Conservation (phyloP, 176 grass and related monocot genomes). For the Aegilops tauschii region DNA sequence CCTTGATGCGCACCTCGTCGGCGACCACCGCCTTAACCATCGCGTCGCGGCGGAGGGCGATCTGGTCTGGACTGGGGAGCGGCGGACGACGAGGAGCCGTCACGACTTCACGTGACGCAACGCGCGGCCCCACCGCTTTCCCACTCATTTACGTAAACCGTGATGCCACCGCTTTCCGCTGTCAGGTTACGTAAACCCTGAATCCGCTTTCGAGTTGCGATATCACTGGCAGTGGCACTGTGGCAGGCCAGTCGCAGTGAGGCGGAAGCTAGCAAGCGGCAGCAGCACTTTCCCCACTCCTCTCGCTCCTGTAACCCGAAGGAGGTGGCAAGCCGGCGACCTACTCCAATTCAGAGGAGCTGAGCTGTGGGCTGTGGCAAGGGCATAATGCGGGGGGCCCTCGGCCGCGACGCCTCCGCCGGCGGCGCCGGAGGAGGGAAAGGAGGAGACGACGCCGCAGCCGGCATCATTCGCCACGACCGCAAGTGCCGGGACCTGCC, state of each 20-base stretch:
- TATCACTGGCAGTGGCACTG: not conserved
- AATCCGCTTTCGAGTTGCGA: not conserved
- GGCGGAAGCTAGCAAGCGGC: not conserved
- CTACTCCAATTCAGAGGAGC: not conserved
- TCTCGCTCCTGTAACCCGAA: not conserved
- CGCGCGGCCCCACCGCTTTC: not conserved
- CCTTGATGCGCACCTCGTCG: slow-evolving; percentile 69
- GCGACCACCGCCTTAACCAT: slow-evolving; percentile 82
- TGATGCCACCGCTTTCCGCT: not conserved
- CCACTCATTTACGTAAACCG: not conserved
- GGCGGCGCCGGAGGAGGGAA: slow-evolving; percentile 33
- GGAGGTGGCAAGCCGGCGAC: not conserved
- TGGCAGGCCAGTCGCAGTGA: not conserved
- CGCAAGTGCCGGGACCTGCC: slow-evolving; percentile 85
- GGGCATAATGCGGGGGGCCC: slow-evolving; percentile 53
- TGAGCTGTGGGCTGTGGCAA: not conserved
- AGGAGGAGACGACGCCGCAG: slow-evolving; percentile 29
- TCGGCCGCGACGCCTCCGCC: slow-evolving; percentile 47
- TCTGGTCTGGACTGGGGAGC: not conserved
- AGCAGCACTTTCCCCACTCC: not conserved
- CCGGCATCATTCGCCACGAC: slow-evolving; percentile 68
- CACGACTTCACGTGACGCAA: not conserved
- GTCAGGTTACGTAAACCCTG: not conserved
- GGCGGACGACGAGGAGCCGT: not conserved
- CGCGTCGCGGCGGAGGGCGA: not conserved